Evolutionary conservation across 2,329 filamentous ascomycete genomes (phyloP), one percentile per base, ranked within the genome.

Genomic region (Aspergillus glaucus): DNA sequence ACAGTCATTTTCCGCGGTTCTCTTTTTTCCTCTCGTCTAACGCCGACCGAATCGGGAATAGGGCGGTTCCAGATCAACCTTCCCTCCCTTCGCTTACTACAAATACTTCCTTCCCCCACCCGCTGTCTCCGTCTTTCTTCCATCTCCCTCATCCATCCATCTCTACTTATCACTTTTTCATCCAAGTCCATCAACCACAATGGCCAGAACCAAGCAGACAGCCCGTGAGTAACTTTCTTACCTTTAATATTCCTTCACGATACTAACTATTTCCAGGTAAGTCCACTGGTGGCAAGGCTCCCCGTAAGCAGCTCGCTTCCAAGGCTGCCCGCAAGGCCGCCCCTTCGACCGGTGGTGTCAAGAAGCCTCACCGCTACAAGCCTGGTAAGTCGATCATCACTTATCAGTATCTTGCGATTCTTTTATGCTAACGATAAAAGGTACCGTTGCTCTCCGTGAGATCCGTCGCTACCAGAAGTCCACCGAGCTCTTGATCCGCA

Each of bases 261-360:
- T 53, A 52, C 49, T 47, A 53, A 59, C 55, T 47, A 22, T 52
- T 55, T 52, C 72, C 66, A 82, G 81, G 82, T 74, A 86, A 95
- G 78, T 83, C 80, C 70, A 84, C 81, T 72, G 81, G 81, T 83
- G 81, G 81, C 78, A 85, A 85, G 75, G 81, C 81, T 67, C 81
- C 81, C 62, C 80, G 81, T 77, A 98, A 98, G 88, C 91, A 96
- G 84, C 90, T 97, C 70, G 92, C 92, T 66, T 95, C 91, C 81
- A 96, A 96, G 88, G 93, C 92, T 62, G 92, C 93, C 68, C 91
- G 93, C 80, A 98, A 98, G 86, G 90, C 86, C 66, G 92, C 93
- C 54, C 93, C 93, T 64, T 95, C 90, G 56, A 97, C 93, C 73
- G 93, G 92, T 67, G 87, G 87, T 85, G 87, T 92, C 83, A 93